Conservation (phyloP, 345 rosid species). For the Eucalyptus brandiana region DNA sequence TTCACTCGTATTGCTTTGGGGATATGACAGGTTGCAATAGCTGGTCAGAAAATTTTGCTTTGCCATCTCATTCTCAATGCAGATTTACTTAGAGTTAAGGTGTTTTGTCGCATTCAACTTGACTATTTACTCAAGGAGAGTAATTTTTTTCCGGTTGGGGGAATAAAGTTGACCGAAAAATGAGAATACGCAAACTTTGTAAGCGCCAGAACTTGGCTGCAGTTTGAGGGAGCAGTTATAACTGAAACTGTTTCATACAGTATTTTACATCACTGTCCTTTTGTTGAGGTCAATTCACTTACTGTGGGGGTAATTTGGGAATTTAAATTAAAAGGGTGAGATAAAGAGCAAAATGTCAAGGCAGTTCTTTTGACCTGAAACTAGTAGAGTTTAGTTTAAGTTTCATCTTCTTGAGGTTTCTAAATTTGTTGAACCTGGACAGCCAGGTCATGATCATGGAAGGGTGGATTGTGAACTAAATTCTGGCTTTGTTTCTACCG, state of each 20-base stretch:
- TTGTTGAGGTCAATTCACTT: neutral
- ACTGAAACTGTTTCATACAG: neutral
- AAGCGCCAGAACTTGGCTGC: neutral
- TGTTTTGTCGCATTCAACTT: neutral
- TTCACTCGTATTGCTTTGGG: neutral
- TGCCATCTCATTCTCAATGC: neutral
- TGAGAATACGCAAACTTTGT: neutral
- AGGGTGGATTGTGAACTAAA: neutral
- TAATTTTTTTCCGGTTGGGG: neutral
- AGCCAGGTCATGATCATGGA: neutral
- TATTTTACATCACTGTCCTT: neutral
- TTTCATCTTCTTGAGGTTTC: neutral
- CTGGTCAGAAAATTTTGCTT: neutral
- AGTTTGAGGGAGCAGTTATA: neutral
- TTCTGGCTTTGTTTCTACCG: neutral
- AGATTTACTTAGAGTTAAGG: neutral
- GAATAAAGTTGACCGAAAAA: neutral
- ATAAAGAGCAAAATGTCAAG: neutral
- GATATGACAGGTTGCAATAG: neutral
- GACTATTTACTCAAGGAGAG: neutral
- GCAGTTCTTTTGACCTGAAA: neutral
- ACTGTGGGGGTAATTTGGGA: neutral
- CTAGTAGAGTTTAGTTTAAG: neutral
- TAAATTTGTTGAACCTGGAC: neutral
- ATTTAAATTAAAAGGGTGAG: neutral